phyloP scores from a whole-genome alignment of 2,329 filamentous ascomycete species.

The Fusarium newnesense region DNA sequence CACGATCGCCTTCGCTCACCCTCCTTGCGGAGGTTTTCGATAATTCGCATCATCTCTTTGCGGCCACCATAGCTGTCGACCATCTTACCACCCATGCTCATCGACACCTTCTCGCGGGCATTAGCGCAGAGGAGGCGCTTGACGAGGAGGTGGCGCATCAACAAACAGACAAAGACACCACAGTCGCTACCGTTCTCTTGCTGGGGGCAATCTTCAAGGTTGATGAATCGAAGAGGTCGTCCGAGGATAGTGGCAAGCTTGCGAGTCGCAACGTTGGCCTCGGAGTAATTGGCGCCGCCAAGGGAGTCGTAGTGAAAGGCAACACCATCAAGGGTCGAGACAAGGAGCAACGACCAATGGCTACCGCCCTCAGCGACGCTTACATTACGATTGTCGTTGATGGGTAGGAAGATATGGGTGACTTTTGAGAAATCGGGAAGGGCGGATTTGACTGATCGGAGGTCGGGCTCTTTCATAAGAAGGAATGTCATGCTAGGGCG shows the following conservation, averaged over 20 bases:
- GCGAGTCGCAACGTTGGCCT: conserved; percentile 75
- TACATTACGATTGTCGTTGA: conserved; percentile 87
- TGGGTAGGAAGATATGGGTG: conserved; percentile 94
- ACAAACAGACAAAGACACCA: conserved; percentile 93
- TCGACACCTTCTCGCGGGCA: conserved; percentile 86
- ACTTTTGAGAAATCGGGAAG: conserved; percentile 83
- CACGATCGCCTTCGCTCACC: conserved; percentile 85
- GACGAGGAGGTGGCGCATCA: conserved; percentile 93
- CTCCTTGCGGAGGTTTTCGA: conserved; percentile 87
- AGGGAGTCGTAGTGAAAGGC: conserved; percentile 98
- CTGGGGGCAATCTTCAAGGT: conserved; percentile 86
- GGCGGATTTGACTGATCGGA: conserved; percentile 68
- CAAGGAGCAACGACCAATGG: conserved; percentile 94
- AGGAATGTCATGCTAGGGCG: conserved; percentile 94
- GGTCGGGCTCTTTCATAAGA: conserved; percentile 77
- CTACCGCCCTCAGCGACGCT: conserved; percentile 86
- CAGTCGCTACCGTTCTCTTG: conserved; percentile 95
- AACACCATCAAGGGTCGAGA: conserved; percentile 86
- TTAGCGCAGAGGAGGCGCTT: conserved; percentile 83
- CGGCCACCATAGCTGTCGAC: conserved; percentile 83
- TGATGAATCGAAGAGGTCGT: conserved; percentile 76
- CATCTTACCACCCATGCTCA: conserved; percentile 89
- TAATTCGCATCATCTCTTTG: conserved; percentile 91
- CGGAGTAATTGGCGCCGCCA: conserved; percentile 76
- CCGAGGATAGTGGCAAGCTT: conserved; percentile 77